Evolutionary conservation across 768 basidiomycete genomes (phyloP).

Genomic region (Naematelia encephala): DNA sequence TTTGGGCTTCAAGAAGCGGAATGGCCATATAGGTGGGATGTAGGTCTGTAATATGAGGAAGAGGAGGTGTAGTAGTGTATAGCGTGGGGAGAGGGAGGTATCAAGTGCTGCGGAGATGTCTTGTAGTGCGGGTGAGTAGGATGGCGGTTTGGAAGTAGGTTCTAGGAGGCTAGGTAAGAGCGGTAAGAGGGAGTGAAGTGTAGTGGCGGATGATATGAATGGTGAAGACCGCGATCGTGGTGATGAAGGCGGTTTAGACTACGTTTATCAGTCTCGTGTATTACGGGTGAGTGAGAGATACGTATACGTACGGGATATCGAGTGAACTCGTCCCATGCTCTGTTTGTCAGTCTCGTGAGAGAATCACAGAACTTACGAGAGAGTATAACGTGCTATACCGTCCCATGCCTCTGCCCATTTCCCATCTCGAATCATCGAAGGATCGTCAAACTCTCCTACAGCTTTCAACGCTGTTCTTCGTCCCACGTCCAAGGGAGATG

Average conservation of each 20-base stretch:
- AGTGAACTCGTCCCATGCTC: slow-evolving; percentile 16
- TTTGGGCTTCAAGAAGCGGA: neutral
- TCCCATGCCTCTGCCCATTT: slow-evolving; percentile 24
- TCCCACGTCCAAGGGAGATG: slow-evolving; percentile 17
- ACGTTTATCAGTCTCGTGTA: neutral
- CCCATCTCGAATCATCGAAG: slow-evolving; percentile 13
- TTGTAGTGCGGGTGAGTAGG: neutral
- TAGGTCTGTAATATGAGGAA: neutral
- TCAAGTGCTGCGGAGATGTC: neutral
- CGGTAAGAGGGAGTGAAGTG: neutral
- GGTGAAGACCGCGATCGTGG: neutral
- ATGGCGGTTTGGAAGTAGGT: neutral
- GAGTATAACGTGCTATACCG: slow-evolving; percentile 4
- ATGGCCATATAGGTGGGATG: neutral
- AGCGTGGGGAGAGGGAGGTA: neutral
- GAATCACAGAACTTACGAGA: neutral
- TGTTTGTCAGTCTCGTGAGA: neutral
- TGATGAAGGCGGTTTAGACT: neutral
- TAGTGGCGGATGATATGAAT: neutral
- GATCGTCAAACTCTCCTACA: slow-evolving; percentile 11
- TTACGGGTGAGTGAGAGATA: neutral
- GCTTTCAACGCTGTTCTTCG: slow-evolving; percentile 7
- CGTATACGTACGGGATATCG: slow-evolving; percentile 14
- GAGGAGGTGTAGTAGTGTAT: neutral
- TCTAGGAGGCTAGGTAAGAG: neutral